Evolutionary conservation across 495 filamentous ascomycete genomes (phyloP).

Genomic region (Aspergillus ellipticus): DNA sequence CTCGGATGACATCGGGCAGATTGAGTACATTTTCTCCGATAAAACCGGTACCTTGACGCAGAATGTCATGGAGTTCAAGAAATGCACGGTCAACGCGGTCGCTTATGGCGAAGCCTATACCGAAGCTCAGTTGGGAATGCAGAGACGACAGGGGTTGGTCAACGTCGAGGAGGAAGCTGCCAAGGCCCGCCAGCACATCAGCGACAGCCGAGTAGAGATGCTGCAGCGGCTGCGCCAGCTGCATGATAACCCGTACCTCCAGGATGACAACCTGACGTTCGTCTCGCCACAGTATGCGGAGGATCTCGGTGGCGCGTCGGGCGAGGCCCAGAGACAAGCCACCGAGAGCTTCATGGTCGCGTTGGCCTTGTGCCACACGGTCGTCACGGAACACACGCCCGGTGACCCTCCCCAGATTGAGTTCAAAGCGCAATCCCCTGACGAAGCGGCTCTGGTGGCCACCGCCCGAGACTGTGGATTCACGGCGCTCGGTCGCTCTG

Average conservation of each 20-base stretch:
- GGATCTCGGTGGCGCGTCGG: constrained; percentile 71
- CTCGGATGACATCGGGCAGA: constrained; percentile 92
- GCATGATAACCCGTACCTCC: constrained; percentile 83
- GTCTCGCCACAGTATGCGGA: constrained; percentile 80
- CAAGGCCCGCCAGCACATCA: constrained; percentile 71
- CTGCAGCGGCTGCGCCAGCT: constrained; percentile 65
- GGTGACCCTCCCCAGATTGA: constrained; percentile 86
- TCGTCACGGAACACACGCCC: constrained; percentile 83
- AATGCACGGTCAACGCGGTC: constrained; percentile 85
- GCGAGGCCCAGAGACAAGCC: constrained; percentile 66
- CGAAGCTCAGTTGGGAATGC: constrained; percentile 90
- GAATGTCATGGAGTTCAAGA: constrained; percentile 99
- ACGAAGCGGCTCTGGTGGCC: constrained; percentile 88
- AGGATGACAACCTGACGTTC: constrained; percentile 84
- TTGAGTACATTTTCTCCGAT: constrained; percentile 98
- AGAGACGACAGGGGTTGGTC: constrained; percentile 71
- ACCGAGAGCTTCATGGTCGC: constrained; percentile 89
- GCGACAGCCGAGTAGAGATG: constrained; percentile 65
- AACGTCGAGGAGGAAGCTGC: constrained; percentile 75
- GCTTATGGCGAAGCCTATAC: constrained; percentile 96
- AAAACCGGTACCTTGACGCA: constrained; percentile 96
- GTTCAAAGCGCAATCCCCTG: constrained; percentile 93
- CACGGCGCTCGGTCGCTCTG: constrained; percentile 74
- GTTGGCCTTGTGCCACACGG: constrained; percentile 88
- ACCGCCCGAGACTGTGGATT: constrained; percentile 96